Evolutionary conservation across 352 stramenopile genomes (phyloP).

Genomic region (Globisporangium yorkense): DNA sequence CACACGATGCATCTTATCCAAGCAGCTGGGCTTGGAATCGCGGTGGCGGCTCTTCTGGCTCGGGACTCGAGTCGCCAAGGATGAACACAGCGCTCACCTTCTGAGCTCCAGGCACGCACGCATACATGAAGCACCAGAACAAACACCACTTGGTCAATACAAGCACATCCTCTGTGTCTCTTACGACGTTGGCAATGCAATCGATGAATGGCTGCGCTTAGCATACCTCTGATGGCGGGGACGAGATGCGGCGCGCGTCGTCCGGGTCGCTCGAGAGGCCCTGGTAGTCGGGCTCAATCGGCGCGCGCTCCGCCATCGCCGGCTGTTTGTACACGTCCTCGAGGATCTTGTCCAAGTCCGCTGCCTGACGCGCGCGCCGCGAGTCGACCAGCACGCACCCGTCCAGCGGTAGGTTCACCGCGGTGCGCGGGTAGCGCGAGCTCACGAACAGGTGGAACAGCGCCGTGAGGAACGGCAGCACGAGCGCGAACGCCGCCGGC

Average conservation of each 20-base stretch:
- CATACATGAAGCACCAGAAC: background rate
- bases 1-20: background rate
- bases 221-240: constrained; percentile 54
- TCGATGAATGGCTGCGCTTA: background rate
- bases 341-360: constrained; percentile 50
- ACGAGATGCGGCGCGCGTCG: constrained; percentile 55
- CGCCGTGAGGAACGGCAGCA: constrained; percentile 58
- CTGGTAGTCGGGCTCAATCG: constrained; percentile 73
- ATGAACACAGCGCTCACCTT: constrained; percentile 3
- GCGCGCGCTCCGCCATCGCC: constrained; percentile 28
- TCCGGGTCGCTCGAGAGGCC: constrained; percentile 61
- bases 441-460: constrained; percentile 72
- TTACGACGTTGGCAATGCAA: too few relatives aligned
- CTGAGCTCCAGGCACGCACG: background rate
- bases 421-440: constrained; percentile 59
- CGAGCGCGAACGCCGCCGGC: constrained; percentile 48
- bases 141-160: constrained; percentile 1
- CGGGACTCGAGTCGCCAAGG: constrained; percentile 4
- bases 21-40: constrained; percentile 8
- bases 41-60: background rate
- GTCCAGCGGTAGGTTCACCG: constrained; percentile 65
- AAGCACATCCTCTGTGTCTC: background rate
- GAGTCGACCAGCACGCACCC: constrained; percentile 72
- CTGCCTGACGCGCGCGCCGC: constrained; percentile 38
- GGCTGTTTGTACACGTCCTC: constrained; percentile 46